phyloP scores from a whole-genome alignment of 2,329 filamentous ascomycete genomes.

The Gnomoniopsis sp. region DNA sequence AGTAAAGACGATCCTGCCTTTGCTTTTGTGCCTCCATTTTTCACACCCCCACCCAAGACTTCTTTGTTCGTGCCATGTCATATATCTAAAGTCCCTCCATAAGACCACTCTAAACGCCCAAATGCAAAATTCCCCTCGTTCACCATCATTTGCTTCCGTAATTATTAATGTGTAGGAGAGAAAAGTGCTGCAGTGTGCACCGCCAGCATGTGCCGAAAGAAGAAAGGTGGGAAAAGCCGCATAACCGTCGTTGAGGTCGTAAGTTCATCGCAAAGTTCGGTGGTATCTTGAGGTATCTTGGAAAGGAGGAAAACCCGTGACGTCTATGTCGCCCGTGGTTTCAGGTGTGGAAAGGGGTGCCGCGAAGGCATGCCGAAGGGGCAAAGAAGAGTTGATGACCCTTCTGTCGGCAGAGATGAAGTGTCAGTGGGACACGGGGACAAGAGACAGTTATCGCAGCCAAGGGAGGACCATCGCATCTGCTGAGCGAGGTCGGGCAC shows the following conservation, averaged over 20 bases:
- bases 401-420: background rate
- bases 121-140: slow-evolving; percentile 9
- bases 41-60: background rate
- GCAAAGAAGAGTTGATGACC: background rate
- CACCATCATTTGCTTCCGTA: background rate
- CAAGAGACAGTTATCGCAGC: slow-evolving; percentile 1
- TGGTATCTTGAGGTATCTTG: slow-evolving; percentile 18
- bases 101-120: slow-evolving; percentile 4
- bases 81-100: slow-evolving; percentile 2
- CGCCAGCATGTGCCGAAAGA: background rate
- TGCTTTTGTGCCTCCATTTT: too few species aligned
- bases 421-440: background rate
- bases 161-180: slow-evolving; percentile 7
- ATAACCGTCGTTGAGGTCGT: slow-evolving; percentile 11
- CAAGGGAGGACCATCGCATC: background rate
- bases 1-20: too few species aligned
- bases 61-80: background rate
- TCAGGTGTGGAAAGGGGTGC: background rate
- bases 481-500: background rate
- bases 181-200: slow-evolving; percentile 10
- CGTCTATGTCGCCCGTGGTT: background rate
- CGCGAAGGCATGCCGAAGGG: background rate
- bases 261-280: slow-evolving; percentile 6
- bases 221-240: slow-evolving; percentile 3
- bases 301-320: background rate